Evolutionary conservation across 768 basidiomycete genomes (phyloP), one percentile per base, ranked within the genome.

Genomic region (Tricholoma flavovirens): DNA sequence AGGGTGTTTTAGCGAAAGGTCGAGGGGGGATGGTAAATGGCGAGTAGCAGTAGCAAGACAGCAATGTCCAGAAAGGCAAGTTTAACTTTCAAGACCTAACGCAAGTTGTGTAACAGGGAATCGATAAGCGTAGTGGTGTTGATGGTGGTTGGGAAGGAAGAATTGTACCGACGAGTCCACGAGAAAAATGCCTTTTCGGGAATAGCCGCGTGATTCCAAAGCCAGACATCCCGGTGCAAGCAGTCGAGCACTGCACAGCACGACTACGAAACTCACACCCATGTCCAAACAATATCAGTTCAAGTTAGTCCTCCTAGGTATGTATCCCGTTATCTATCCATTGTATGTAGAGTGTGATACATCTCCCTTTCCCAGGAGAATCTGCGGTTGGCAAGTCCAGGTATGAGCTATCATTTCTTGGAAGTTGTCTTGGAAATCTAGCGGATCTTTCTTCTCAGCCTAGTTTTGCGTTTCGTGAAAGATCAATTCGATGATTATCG

Each of bases 381-480:
- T 94, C 91, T 38, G 96, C 97, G 43, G 97, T 99, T 50, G 97
- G 97, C 52, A 99, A 99, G 79, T 92, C 89, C 58, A 92, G 90
- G 91, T 91, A 72, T 54, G 67, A 60, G 26, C 56, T 60, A 26
- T 26, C 53, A 59, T 57, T 59, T 59, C 67, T 62, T 62, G 62
- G 55, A 57, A 59, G 49, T 48, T 60, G 26, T 29, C 26, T 45
- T 30, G 46, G 26, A 30, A n/a, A 17, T 30, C 63, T 56, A 55
- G 52, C 54, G 62, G 51, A 68, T 70, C 66, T 67, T 51, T 58
- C 68, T 62, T 60, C 64, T 68, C 66, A 95, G 92, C 75, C 74
- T 98, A 60, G 97, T 99, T 51, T 76, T 98, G 59, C 83, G 95
- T 56, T 99, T 99, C 66, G 97, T 98, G 62, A 93, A 94, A 75